Conservation (phyloP, 352 stramenopile species). For the Pythium phragmiticola region DNA sequence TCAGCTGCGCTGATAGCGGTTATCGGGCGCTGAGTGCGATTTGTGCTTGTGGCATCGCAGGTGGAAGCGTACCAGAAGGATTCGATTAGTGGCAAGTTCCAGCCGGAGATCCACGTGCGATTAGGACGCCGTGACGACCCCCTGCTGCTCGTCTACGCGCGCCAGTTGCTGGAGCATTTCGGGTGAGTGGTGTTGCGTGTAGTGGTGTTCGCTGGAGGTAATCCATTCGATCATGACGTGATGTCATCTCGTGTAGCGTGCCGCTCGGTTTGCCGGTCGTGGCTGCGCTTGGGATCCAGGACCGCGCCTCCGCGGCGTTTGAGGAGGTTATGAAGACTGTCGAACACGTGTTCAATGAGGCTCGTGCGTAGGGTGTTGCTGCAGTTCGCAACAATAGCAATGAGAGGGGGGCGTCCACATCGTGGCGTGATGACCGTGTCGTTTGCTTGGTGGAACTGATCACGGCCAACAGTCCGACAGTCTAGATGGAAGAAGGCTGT, state of each 20-base stretch:
- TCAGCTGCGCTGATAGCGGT: neutral
- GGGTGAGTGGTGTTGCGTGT: conserved; percentile 35
- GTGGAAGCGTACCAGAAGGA: conserved; percentile 75
- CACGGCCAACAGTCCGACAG: neutral
- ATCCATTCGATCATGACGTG: neutral
- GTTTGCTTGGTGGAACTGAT: neutral
- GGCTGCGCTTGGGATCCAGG: conserved; percentile 73
- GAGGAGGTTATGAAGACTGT: conserved; percentile 71
- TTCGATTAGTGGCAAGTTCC: conserved; percentile 74
- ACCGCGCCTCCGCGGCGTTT: conserved; percentile 72
- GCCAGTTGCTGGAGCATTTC: conserved; percentile 84
- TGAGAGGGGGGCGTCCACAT: neutral
- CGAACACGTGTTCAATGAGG: conserved; percentile 40
- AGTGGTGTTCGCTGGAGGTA: neutral
- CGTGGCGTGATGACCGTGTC: neutral
- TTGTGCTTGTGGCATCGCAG: conserved; percentile 24
- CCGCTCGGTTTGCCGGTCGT: conserved; percentile 66
- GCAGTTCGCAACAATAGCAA: neutral
- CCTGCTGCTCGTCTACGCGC: conserved; percentile 78
- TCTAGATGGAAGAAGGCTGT: too few relatives aligned
- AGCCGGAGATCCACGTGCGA: conserved; percentile 74
- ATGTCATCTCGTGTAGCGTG: conserved; percentile 30
- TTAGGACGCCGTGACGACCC: conserved; percentile 78
- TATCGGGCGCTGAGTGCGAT: neutral
- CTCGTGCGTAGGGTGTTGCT: conserved; percentile 9